Evolutionary conservation across 371 early-diverging fungal species (phyloP), one percentile per base, ranked within the genome.

Genomic region (Lichtheimia corymbifera): DNA sequence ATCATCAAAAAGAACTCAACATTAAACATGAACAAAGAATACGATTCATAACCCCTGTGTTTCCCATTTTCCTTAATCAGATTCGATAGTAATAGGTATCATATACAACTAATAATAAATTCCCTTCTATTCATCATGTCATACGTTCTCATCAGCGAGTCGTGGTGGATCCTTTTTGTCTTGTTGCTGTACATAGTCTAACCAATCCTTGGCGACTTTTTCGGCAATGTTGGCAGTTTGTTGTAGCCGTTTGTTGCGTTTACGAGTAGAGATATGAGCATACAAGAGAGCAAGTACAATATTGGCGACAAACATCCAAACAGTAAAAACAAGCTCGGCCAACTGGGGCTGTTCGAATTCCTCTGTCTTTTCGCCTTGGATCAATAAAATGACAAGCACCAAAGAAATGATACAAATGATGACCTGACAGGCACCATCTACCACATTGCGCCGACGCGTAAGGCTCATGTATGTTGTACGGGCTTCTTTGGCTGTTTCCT

Each of bases 1-100:
- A 61, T 62, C 7, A 66, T 55, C n/a, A 61, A 59, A 20, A 57
- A 62, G 53, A 62, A 58, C 45, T 64, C 64, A 18, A 64, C 40
- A 22, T 17, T 43, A 14, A 42, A 58, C 14, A 42, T 64, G 18
- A 58, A 50, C 51, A 63, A 60, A 52, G 60, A 60, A 40, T 52
- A 15, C 41, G 53, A 24, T 40, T n/a, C 47, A 47, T 47, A 47
- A 7, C 11, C 18, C n/a, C 45, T 47, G 4, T 35, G 11, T 35
- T 35, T 6, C 11, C 35, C 35, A 35, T 35, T 35, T 35, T 35
- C 35, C 6, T 35, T 35, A 35, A 35, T 35, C 35, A 11, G 6
- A 35, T 35, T 11, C 35, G 11, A 47, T 17, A 47, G 14, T 47
- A 43, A 43, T 45, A 45, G 14, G 5, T 18, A 47, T 17, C 12